These are phyloP conservation scores for Aureobasidium uvarum DNA, from an alignment of 2,329 filamentous ascomycete genomes.

Conservation along the genomic window DNA sequence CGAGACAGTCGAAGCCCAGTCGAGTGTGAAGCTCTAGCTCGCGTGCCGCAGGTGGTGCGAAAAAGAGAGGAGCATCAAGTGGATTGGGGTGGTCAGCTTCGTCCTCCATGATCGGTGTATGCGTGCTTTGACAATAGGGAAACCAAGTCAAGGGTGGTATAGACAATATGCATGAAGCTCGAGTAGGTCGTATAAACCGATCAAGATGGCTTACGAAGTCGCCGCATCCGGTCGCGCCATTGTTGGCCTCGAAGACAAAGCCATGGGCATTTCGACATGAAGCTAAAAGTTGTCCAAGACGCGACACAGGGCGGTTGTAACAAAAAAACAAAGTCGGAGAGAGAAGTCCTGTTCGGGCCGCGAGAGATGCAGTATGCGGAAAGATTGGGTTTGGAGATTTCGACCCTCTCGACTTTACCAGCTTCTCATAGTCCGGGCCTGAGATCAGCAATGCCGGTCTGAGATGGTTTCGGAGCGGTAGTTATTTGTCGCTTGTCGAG, in stretches of 20 bases:
- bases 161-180: background rate
- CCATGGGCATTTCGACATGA: background rate
- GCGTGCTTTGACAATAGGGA: background rate
- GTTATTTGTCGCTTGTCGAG: too few species aligned
- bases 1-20: background rate
- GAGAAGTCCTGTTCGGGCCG: background rate
- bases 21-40: background rate
- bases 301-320: background rate
- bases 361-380: too few species aligned
- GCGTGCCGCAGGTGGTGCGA: background rate
- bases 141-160: background rate
- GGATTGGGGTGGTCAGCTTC: background rate
- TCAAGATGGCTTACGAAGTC: background rate
- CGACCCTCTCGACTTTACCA: too few species aligned
- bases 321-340: background rate
- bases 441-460: too few species aligned
- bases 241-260: background rate
- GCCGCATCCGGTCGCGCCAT: conserved; percentile 3
- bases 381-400: too few species aligned
- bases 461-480: too few species aligned
- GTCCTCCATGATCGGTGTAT: background rate
- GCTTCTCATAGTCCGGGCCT: too few species aligned
- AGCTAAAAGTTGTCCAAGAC: background rate
- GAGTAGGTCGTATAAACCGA: background rate
- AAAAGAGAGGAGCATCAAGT: background rate